Percentiles rank a stretch among this genome's conserved stretches.
These are phyloP conservation scores for Wickerhamomyces chambardii DNA, from an alignment of 805 yeast species.

Conservation along the genomic window DNA sequence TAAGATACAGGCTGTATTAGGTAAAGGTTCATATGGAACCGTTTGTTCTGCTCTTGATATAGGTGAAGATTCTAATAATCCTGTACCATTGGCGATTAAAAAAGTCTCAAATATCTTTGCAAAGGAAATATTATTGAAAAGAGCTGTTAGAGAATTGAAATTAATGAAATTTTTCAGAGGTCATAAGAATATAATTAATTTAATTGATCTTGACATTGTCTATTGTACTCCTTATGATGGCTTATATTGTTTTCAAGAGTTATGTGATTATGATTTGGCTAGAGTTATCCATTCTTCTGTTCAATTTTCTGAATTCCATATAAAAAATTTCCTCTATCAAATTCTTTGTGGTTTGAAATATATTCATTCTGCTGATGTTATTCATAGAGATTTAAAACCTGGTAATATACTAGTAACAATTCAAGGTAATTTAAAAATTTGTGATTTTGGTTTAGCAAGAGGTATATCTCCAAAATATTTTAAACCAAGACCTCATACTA, in stretches of 20 bases:
- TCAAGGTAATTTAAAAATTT: slow-evolving; percentile 71
- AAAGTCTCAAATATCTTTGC: slow-evolving; percentile 66
- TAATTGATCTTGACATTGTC: slow-evolving; percentile 70
- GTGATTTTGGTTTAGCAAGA: slow-evolving; percentile 92
- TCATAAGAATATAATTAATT: slow-evolving; percentile 69
- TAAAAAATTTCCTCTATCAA: slow-evolving; percentile 70
- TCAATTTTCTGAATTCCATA: slow-evolving; percentile 78
- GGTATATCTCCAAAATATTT: slow-evolving; percentile 40
- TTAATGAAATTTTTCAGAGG: slow-evolving; percentile 80
- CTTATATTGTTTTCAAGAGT: slow-evolving; percentile 80
- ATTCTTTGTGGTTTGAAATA: slow-evolving; percentile 80
- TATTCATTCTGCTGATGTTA: slow-evolving; percentile 86
- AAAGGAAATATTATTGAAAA: slow-evolving; percentile 55
- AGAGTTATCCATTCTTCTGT: slow-evolving; percentile 70
- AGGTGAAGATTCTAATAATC: slow-evolving; percentile 17
- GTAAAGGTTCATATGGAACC: slow-evolving; percentile 82
- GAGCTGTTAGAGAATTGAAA: slow-evolving; percentile 80
- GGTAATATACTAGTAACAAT: slow-evolving; percentile 75
- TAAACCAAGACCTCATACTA: slow-evolving; percentile 30
- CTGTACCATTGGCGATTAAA: slow-evolving; percentile 59
- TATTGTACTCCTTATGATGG: slow-evolving; percentile 69
- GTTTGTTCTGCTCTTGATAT: slow-evolving; percentile 69
- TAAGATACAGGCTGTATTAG: slow-evolving; percentile 47
- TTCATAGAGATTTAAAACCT: slow-evolving; percentile 90
- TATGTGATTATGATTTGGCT: slow-evolving; percentile 75